Evolutionary conservation across 2,329 filamentous ascomycete species (phyloP).

Genomic region (Penicillium sp.): DNA sequence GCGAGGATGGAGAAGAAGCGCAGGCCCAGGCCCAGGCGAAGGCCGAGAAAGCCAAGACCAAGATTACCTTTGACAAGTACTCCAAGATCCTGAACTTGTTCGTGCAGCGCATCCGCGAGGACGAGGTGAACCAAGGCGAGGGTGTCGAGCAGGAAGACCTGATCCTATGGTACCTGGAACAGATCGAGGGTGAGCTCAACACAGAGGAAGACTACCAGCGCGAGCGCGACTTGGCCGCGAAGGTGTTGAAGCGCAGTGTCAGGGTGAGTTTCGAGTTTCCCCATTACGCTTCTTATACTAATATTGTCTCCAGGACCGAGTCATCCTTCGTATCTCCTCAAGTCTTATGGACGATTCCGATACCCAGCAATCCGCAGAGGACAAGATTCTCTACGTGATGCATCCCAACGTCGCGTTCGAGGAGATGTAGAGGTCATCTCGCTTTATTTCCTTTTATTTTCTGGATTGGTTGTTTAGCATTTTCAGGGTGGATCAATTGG

Average conservation of each 20-base stretch:
- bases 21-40: slow-evolving; percentile 28
- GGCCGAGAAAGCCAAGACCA: slow-evolving; percentile 60
- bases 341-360: slow-evolving; percentile 75
- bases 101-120: slow-evolving; percentile 75
- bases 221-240: slow-evolving; percentile 67
- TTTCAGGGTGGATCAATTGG: slow-evolving; percentile 23
- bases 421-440: slow-evolving; percentile 27
- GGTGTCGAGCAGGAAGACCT: slow-evolving; percentile 80
- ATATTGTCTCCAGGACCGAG: slow-evolving; percentile 46
- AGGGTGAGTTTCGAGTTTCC: slow-evolving; percentile 44
- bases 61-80: slow-evolving; percentile 94
- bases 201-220: slow-evolving; percentile 73
- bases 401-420: slow-evolving; percentile 93
- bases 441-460: slow-evolving; percentile 10
- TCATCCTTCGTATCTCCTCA: slow-evolving; percentile 61
- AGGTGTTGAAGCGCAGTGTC: slow-evolving; percentile 93
- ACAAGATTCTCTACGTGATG: slow-evolving; percentile 70
- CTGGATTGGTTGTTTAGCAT: slow-evolving; percentile 19
- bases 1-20: slow-evolving; percentile 48
- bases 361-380: slow-evolving; percentile 38
- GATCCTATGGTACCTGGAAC: slow-evolving; percentile 84
- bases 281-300: background rate
- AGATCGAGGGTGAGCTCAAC: slow-evolving; percentile 76
- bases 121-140: slow-evolving; percentile 69
- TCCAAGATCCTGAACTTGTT: slow-evolving; percentile 82